phyloP scores from a whole-genome alignment of 495 filamentous ascomycete genomes.

The Penicillium flavigenum region DNA sequence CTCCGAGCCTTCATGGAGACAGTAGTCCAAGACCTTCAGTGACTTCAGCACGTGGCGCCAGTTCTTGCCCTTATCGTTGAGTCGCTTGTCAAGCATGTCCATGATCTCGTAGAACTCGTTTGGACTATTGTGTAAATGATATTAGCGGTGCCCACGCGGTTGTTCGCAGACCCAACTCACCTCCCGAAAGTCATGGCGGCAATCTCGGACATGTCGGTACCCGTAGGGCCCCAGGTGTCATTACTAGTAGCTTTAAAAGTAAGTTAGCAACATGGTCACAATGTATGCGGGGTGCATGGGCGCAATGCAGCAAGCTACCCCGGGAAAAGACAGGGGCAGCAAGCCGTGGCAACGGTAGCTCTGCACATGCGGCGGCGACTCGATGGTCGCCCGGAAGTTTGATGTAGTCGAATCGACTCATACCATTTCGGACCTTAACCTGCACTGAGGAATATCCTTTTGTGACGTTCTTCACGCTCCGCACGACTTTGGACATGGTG shows the following conservation, averaged over 20 bases:
- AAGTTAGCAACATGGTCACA: constrained; percentile 12
- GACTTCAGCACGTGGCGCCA: constrained; percentile 99
- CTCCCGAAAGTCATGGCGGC: constrained; percentile 95
- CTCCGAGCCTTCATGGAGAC: constrained; percentile 95
- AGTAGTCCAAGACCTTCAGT: constrained; percentile 96
- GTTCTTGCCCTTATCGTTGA: constrained; percentile 99
- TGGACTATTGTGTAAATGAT: constrained; percentile 54
- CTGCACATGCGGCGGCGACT: neutral
- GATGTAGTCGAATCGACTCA: constrained; percentile 29
- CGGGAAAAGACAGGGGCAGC: constrained; percentile 1
- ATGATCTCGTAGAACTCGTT: constrained; percentile 99
- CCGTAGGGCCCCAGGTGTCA: constrained; percentile 98
- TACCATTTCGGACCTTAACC: constrained; percentile 99
- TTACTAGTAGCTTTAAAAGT: constrained; percentile 82
- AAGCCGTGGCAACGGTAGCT: constrained; percentile 16
- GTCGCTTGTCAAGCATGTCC: constrained; percentile 98
- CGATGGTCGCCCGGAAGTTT: neutral
- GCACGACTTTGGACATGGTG: constrained; percentile 93
- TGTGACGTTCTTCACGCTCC: constrained; percentile 99
- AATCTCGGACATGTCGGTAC: constrained; percentile 98
- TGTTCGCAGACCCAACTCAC: constrained; percentile 51
- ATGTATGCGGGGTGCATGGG: constrained; percentile 7
- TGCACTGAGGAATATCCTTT: constrained; percentile 97
- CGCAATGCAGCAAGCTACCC: constrained; percentile 4
- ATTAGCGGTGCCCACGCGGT: constrained; percentile 13